Conservation (phyloP, 768 basidiomycete genomes). For the Cystobasidium ongulense region DNA sequence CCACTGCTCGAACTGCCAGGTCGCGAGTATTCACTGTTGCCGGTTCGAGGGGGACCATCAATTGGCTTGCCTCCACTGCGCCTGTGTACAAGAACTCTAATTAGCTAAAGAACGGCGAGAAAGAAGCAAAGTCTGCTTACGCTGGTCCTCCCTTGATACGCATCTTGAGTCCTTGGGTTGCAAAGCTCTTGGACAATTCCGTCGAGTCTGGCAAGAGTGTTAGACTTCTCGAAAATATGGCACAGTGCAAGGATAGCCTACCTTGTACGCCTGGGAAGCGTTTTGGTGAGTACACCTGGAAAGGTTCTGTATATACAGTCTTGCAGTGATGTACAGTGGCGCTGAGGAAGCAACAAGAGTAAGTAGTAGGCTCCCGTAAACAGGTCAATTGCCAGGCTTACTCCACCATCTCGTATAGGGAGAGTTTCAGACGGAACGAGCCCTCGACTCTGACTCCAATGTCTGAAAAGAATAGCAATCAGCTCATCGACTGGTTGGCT, state of each 20-base stretch:
- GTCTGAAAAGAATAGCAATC: neutral
- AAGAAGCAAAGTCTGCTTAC: neutral
- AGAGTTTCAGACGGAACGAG: conserved; percentile 13
- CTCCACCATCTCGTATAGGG: conserved; percentile 29
- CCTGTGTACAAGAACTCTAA: neutral
- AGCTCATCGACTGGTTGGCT: neutral
- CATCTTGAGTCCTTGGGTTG: conserved; percentile 25
- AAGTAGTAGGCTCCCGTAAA: neutral
- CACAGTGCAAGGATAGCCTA: neutral
- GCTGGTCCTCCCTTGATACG: conserved; percentile 29
- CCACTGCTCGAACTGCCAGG: neutral
- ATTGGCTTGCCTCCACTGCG: neutral
- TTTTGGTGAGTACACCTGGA: conserved; percentile 19
- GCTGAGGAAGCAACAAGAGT: neutral
- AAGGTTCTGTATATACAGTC: conserved; percentile 23
- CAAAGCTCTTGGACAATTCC: conserved; percentile 24
- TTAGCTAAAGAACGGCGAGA: neutral
- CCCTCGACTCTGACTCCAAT: conserved; percentile 23
- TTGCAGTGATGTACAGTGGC: conserved; percentile 28
- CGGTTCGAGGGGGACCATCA: neutral
- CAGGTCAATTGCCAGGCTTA: neutral
- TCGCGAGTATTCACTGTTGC: neutral
- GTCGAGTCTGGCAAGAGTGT: conserved; percentile 6
- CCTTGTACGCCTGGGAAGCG: conserved; percentile 1
- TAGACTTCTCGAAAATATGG: neutral